Evolutionary conservation across 495 filamentous ascomycete species (phyloP).

Genomic region (Xylaria palmicola): DNA sequence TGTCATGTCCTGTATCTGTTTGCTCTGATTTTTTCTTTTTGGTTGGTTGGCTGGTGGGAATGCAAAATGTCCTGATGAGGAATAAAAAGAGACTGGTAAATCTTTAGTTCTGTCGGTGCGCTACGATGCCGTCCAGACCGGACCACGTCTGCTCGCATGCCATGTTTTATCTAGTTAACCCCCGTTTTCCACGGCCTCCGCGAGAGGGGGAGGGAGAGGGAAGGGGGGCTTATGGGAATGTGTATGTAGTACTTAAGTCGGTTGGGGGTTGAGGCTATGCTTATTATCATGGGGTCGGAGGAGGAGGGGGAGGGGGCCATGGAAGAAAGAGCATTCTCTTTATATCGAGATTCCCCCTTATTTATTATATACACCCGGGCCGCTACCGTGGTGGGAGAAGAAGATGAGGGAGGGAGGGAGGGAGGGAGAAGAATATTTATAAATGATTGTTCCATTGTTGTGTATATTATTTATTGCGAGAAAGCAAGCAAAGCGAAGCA

Average conservation of each 20-base stretch:
- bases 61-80: constrained; percentile 30
- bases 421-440: too few species aligned
- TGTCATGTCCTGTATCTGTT: constrained; percentile 32
- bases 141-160: constrained; percentile 22
- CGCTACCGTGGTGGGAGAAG: too few species aligned
- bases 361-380: too few species aligned
- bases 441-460: too few species aligned
- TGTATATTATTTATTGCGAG: too few species aligned
- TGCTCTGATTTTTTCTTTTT: constrained; percentile 21
- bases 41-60: constrained; percentile 26
- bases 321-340: background rate
- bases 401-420: too few species aligned
- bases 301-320: too few species aligned
- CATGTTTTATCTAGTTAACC: constrained; percentile 23
- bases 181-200: background rate
- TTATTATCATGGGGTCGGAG: too few species aligned
- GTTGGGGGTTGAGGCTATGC: background rate
- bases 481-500: too few species aligned
- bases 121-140: constrained; percentile 21
- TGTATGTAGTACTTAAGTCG: constrained; percentile 8
- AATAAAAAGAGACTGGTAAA: constrained; percentile 21
- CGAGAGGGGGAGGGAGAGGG: background rate
- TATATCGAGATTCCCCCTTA: too few species aligned
- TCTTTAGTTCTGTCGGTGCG: constrained; percentile 20
- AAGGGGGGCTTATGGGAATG: too few species aligned